Evolutionary conservation across 2,329 filamentous ascomycete genomes (phyloP).

Genomic region (Achaetomium macrosporum): DNA sequence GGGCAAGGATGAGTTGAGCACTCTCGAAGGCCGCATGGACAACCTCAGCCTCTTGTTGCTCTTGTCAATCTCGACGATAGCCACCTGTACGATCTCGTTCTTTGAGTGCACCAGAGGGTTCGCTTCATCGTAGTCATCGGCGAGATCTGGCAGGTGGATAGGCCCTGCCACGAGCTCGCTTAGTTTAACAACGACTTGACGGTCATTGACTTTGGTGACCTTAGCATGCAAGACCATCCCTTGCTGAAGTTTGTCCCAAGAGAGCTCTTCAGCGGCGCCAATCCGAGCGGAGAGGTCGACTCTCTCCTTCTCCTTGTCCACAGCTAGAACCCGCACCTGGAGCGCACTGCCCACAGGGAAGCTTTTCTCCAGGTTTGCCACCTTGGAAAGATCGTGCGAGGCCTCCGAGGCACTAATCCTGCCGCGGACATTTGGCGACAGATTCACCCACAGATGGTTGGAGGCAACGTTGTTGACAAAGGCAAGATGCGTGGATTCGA

Average conservation of each 20-base stretch:
- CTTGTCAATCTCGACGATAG: constrained; percentile 70
- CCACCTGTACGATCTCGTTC: constrained; percentile 84
- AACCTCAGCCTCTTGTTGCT: constrained; percentile 79
- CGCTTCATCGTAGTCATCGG: constrained; percentile 78
- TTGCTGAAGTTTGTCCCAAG: constrained; percentile 64
- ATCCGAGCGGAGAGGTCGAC: constrained; percentile 78
- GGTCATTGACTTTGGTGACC: constrained; percentile 80
- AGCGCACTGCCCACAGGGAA: constrained; percentile 90
- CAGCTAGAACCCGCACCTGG: constrained; percentile 67
- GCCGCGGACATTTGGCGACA: constrained; percentile 83
- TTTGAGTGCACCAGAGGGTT: constrained; percentile 70
- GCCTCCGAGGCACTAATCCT: constrained; percentile 77
- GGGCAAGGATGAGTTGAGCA: constrained; percentile 76
- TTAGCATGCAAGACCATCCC: constrained; percentile 78
- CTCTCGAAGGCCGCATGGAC: constrained; percentile 79
- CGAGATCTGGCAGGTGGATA: constrained; percentile 75
- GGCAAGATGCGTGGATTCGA: constrained; percentile 67
- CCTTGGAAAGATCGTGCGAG: constrained; percentile 75
- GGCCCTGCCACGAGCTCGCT: constrained; percentile 74
- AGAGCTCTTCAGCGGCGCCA: constrained; percentile 50
- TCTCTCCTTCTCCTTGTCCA: constrained; percentile 66
- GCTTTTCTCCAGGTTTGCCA: constrained; percentile 68
- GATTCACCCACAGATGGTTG: constrained; percentile 80
- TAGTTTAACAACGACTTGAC: constrained; percentile 78
- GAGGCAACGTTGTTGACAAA: constrained; percentile 87